phyloP scores from a whole-genome alignment of 1,284 basidiomycete genomes.

The Marasmius fiardii region DNA sequence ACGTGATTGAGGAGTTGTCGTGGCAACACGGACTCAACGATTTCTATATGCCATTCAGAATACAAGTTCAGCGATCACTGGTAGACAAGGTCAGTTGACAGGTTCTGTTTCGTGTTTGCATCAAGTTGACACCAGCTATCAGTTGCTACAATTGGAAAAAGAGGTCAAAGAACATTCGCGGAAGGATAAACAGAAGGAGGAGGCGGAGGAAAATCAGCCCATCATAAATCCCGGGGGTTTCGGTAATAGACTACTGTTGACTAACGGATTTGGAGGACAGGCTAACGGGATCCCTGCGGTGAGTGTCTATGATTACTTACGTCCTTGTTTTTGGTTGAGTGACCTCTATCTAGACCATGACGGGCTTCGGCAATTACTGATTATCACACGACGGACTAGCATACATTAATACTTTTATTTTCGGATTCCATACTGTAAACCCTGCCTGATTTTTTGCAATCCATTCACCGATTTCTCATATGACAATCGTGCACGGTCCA shows the following conservation, averaged over 20 bases:
- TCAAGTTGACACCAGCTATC: slow-evolving; percentile 15
- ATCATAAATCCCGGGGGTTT: slow-evolving; percentile 79
- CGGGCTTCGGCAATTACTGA: slow-evolving; percentile 15
- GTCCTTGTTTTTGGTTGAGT: not conserved
- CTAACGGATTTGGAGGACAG: slow-evolving; percentile 45
- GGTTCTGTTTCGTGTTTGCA: slow-evolving; percentile 6
- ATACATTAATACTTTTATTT: slow-evolving; percentile 5
- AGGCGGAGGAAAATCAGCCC: slow-evolving; percentile 76
- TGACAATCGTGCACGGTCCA: not conserved
- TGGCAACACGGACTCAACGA: slow-evolving; percentile 96
- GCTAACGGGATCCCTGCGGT: slow-evolving; percentile 5
- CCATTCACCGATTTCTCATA: slow-evolving; percentile 1
- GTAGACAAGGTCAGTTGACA: slow-evolving; percentile 55
- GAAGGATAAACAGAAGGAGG: slow-evolving; percentile 85
- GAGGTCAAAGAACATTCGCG: slow-evolving; percentile 79
- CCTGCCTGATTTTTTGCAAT: slow-evolving; percentile 1
- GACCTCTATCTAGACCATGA: slow-evolving; percentile 1
- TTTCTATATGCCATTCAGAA: slow-evolving; percentile 94
- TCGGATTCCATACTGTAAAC: slow-evolving; percentile 1
- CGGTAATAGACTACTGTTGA: slow-evolving; percentile 59
- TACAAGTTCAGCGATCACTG: slow-evolving; percentile 80
- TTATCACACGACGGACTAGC: slow-evolving; percentile 3
- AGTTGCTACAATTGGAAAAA: slow-evolving; percentile 77
- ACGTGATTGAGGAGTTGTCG: slow-evolving; percentile 91
- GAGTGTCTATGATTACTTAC: not conserved